Evolutionary conservation across 441 rosid genomes (phyloP).

Genomic region (Breynia disticha): DNA sequence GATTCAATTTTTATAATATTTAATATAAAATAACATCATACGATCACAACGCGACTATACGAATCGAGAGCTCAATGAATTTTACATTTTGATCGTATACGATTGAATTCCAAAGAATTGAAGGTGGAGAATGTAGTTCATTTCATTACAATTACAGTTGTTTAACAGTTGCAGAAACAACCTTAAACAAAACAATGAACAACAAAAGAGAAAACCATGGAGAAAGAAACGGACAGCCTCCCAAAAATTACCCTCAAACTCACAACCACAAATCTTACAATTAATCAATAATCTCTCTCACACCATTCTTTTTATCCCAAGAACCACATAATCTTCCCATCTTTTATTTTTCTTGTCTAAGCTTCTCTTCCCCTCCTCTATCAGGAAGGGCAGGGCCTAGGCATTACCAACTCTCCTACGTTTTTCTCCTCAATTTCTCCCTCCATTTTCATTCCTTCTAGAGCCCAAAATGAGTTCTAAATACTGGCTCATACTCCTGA

Average conservation of each 20-base stretch:
- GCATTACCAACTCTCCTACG: neutral
- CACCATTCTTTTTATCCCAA: neutral
- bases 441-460: neutral
- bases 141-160: too few species aligned
- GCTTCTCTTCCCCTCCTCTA: slow-evolving; percentile 1
- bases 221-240: neutral
- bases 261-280: neutral
- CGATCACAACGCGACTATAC: too few species aligned
- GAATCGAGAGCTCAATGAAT: too few species aligned
- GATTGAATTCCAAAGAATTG: too few species aligned
- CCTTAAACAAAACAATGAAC: neutral
- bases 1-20: too few species aligned
- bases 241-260: neutral
- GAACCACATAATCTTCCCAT: neutral
- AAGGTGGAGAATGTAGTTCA: too few species aligned
- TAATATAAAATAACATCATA: too few species aligned
- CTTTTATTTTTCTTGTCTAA: neutral
- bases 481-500: slow-evolving; percentile 28
- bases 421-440: neutral
- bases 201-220: neutral
- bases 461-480: slow-evolving; percentile 30
- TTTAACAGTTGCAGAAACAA: neutral
- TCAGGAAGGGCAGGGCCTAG: neutral
- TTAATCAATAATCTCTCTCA: neutral
- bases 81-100: too few species aligned